A percentile compares a stretch with the other conserved stretches of the same genome.
Evolutionary conservation across 768 basidiomycete species (phyloP).

Genomic region (Phaffia australis): DNA sequence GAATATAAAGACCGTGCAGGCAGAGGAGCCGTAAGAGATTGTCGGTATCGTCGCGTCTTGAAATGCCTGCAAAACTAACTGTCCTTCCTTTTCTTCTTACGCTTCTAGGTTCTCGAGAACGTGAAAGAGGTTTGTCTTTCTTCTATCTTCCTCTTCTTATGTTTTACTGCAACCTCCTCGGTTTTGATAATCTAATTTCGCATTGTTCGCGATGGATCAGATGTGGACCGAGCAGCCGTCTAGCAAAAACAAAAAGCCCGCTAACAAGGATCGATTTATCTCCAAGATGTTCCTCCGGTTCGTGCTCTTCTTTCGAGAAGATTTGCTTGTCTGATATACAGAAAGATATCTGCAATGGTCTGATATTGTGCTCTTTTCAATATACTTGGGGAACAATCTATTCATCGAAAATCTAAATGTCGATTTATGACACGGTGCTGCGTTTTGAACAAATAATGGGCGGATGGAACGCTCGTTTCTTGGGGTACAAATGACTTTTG

Average conservation of each 20-base stretch:
- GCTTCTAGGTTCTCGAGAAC: constrained; percentile 30
- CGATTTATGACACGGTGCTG: too few species aligned
- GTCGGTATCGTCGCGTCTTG: too few species aligned
- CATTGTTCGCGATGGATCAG: constrained; percentile 40
- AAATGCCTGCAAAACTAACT: background rate
- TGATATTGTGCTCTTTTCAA: too few species aligned
- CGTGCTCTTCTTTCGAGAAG: background rate
- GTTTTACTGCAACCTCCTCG: background rate
- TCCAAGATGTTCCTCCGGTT: constrained; percentile 30
- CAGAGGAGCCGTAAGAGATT: too few species aligned
- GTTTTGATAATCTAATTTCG: background rate
- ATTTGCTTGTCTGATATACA: too few species aligned
- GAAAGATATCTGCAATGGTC: too few species aligned
- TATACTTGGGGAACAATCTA: too few species aligned
- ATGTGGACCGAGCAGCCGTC: constrained; percentile 99
- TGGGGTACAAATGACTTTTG: too few species aligned
- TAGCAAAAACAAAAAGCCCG: constrained; percentile 95
- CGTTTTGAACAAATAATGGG: too few species aligned
- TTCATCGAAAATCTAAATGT: too few species aligned
- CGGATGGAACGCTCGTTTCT: too few species aligned
- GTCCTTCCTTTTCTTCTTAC: background rate
- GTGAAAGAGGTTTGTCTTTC: constrained; percentile 30
- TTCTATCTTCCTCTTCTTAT: constrained; percentile 11
- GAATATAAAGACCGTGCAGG: too few species aligned
- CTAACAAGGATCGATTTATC: constrained; percentile 98